Base-by-base conservation (phyloP, 1,284 basidiomycete species). In the Baeospora myosura region DNA sequence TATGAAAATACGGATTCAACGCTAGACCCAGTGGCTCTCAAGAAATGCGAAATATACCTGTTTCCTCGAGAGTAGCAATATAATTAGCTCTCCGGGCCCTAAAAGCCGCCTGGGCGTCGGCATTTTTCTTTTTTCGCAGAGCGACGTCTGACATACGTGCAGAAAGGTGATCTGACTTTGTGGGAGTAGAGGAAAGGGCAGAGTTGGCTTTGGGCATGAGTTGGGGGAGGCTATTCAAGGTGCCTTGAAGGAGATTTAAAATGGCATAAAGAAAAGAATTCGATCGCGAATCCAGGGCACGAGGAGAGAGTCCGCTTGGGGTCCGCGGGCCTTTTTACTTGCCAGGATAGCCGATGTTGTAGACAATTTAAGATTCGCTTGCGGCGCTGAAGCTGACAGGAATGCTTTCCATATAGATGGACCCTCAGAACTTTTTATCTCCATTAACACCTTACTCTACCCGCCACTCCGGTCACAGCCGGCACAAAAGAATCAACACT, bases 1-100 rank as follows among this genome's bases (percentile, higher is more conserved):
- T 81, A 57, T 12, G 48, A 42, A 42, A 39, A 48, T 37, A 48
- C 31, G 38, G n/a, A n/a, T n/a, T n/a, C 41, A 46, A 45, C 41
- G 53, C 46, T 20, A 54, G 50, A 42, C 51, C 45, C 43, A 47
- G 16, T 41, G 45, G 34, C 40, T 41, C 23, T 31, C 33, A 29
- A 23, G 12, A 29, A 43, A 33, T n/a, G 7, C 28, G 26, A 11
- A 5, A 28, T 18, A 16, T 25, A 83, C 85, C 85, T 69, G 86
- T 87, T 62, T 87, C 86, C 60, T 89, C 87, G 49, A 89, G 74
- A n/a, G 85, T 88, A 35, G 83, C 77, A 57, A 89, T 89, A 59
- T 89, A 89, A 62, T 85, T 88, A 39, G 83, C 82, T 50, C 86
- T 72, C 54, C 86, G 69, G 31, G 74, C 75, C 52, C 77, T 65